Evolutionary conservation across 2,329 filamentous ascomycete genomes (phyloP).

Genomic region (Xylariaceae sp.): DNA sequence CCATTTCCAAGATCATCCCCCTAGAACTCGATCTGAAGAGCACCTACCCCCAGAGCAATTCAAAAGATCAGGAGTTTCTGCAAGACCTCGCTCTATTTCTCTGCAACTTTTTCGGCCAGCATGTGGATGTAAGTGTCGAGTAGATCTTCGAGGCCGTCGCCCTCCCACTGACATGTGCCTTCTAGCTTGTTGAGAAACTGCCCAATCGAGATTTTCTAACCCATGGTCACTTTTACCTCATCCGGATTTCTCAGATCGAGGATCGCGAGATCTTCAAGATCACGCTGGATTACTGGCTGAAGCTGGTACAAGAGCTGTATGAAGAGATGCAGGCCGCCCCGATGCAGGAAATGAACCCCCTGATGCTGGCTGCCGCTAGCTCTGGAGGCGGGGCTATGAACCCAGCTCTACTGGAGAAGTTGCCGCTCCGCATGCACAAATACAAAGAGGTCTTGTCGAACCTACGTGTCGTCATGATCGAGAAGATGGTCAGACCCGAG

Average conservation of each 20-base stretch:
- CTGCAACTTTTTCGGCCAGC: slow-evolving; percentile 94
- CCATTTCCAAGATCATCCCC: slow-evolving; percentile 90
- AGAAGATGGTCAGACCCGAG: slow-evolving; percentile 98
- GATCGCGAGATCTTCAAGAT: slow-evolving; percentile 99
- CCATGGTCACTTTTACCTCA: slow-evolving; percentile 96
- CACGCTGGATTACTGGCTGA: slow-evolving; percentile 98
- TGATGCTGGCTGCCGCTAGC: slow-evolving; percentile 72
- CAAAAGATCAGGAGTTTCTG: slow-evolving; percentile 93
- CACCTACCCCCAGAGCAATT: slow-evolving; percentile 88
- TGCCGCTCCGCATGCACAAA: slow-evolving; percentile 95
- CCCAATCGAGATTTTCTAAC: slow-evolving; percentile 93
- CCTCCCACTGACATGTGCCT: slow-evolving; percentile 15
- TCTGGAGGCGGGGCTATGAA: slow-evolving; percentile 82
- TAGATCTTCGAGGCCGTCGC: not conserved
- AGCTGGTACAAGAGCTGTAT: slow-evolving; percentile 94
- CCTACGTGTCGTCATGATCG: slow-evolving; percentile 95
- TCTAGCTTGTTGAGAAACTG: slow-evolving; percentile 85
- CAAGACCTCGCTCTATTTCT: slow-evolving; percentile 95
- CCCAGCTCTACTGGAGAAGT: slow-evolving; percentile 79
- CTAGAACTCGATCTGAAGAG: slow-evolving; percentile 84
- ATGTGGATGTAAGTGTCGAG: slow-evolving; percentile 65
- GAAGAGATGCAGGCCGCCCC: slow-evolving; percentile 98
- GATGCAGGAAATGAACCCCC: slow-evolving; percentile 86
- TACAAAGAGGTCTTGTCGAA: slow-evolving; percentile 94
- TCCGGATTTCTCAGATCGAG: slow-evolving; percentile 97